Conservation (phyloP, 495 filamentous ascomycete species). For the Talaromyces ruber region DNA sequence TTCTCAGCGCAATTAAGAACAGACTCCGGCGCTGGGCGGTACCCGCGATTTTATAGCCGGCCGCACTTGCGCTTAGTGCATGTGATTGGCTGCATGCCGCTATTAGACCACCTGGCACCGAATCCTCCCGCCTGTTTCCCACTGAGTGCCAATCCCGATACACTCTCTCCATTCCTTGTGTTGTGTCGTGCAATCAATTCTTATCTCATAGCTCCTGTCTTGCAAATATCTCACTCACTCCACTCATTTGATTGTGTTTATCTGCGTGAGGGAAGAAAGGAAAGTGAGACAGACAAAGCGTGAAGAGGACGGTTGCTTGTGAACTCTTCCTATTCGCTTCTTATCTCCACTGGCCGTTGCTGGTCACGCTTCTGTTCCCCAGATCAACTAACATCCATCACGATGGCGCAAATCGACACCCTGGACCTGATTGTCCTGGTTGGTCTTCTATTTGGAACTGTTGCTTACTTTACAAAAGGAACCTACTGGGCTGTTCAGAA, state of each 20-base stretch:
- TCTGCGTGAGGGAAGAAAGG: background rate
- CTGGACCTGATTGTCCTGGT: slow-evolving; percentile 87
- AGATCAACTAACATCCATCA: slow-evolving; percentile 9
- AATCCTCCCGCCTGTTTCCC: background rate
- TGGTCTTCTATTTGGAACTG: slow-evolving; percentile 72
- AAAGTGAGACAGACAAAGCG: background rate
- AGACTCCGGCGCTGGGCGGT: background rate
- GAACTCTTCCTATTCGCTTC: background rate
- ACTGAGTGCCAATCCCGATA: background rate
- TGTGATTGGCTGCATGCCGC: background rate
- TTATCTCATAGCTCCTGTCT: background rate
- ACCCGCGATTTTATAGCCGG: background rate
- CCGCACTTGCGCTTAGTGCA: background rate
- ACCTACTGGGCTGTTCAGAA: slow-evolving; percentile 81
- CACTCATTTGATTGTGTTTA: background rate
- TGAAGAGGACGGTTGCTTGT: background rate
- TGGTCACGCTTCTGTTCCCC: background rate
- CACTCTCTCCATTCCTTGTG: background rate
- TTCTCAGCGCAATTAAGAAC: background rate
- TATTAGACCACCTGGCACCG: slow-evolving; percentile 2
- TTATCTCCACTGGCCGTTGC: background rate
- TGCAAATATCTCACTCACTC: background rate
- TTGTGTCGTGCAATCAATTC: background rate
- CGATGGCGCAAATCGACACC: slow-evolving; percentile 93
- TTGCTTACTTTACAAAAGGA: slow-evolving; percentile 97